Base-by-base conservation (phyloP, 495 filamentous ascomycete genomes). In the Trypethelium eluteriae region DNA sequence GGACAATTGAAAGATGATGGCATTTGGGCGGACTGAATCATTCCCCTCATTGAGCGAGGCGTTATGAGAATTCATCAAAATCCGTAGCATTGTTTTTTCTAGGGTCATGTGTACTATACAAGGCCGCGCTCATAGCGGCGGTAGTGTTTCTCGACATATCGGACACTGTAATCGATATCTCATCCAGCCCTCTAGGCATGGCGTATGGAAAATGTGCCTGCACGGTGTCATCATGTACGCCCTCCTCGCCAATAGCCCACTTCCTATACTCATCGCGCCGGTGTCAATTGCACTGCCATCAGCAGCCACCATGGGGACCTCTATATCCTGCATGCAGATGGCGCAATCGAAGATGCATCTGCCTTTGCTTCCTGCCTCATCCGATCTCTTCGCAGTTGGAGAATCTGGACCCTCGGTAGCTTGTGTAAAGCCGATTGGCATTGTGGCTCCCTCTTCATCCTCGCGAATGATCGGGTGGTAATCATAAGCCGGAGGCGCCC, bases 181-280 rank as follows among this genome's bases (percentile, higher is more conserved):
- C 89, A 97, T 95, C 94, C 94, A 98, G 44, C 91, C 93, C 76
- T 98, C 93, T 72, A 98, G 80, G 74, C 94, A 98, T 62, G 84
- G 80, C 59, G 89, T 95, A 74, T 98, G 94, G 74, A 98, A 98
- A 35, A 96, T 93, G 79, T 98, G 94, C 64, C 91, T 82, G 75
- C 94, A 98, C 41, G 94, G 93, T 64, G 94, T 98, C 35, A 98
- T 91, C 94, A 98, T 98, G 76, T 97, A 97, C 64, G 81, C 78
- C 61, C 92, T 83, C 65, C 93, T 80, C 35, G 88, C 89, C 66
- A 96, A 81, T 63, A 96, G 82, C 79, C 86, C 85, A 12, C 86
- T 85, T 10, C 79, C 73, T 64, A 75, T 32, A 70, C 79, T 66
- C 71, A 70, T 56, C 75, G 74, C 68, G 77, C 79, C 66, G 77